A percentile compares a stretch with the other conserved stretches of the same genome.
phyloP scores from a whole-genome alignment of 2,329 filamentous ascomycete genomes.

The Berkeleyomyces basicola region DNA sequence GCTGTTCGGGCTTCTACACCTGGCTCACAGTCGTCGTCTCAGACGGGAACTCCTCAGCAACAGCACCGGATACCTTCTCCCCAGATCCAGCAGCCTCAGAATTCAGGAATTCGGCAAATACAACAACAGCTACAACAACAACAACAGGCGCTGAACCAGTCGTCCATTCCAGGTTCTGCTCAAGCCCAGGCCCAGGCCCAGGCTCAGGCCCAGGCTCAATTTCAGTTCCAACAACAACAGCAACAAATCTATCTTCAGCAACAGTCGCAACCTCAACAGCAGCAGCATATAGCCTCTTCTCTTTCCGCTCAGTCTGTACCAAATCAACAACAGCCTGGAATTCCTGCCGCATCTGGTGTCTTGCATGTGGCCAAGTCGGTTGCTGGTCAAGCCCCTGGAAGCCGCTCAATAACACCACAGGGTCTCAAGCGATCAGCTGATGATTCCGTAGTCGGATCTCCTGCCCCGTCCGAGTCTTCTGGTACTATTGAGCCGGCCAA shows the following conservation, averaged over 20 bases:
- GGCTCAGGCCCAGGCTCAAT: conserved; percentile 12
- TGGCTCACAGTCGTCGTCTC: background rate
- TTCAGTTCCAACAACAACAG: conserved; percentile 17
- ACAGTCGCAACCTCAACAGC: conserved; percentile 12
- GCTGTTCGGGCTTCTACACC: background rate
- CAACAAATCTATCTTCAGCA: conserved; percentile 17
- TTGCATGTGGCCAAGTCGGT: background rate
- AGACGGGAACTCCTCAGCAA: background rate
- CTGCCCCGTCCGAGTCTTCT: conserved; percentile 13
- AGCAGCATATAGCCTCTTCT: background rate
- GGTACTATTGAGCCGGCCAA: conserved; percentile 18
- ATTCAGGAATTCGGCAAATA: conserved; percentile 12
- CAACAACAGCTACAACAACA: conserved; percentile 14
- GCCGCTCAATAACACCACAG: conserved; percentile 17
- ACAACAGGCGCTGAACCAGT: background rate
- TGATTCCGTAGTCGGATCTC: conserved; percentile 15
- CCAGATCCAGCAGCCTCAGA: conserved; percentile 16
- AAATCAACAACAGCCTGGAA: background rate
- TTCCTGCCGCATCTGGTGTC: background rate
- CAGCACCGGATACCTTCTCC: conserved; percentile 15
- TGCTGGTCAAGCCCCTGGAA: conserved; percentile 5
- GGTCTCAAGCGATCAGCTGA: conserved; percentile 15
- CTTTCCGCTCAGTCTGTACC: conserved; percentile 10
- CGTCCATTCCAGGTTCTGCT: background rate
- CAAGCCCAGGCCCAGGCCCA: background rate